Percentiles rank a stretch among this genome's conserved stretches.
These are phyloP conservation scores for Pichia terricola DNA, from an alignment of 1,139 yeast species.

Conservation along the genomic window DNA sequence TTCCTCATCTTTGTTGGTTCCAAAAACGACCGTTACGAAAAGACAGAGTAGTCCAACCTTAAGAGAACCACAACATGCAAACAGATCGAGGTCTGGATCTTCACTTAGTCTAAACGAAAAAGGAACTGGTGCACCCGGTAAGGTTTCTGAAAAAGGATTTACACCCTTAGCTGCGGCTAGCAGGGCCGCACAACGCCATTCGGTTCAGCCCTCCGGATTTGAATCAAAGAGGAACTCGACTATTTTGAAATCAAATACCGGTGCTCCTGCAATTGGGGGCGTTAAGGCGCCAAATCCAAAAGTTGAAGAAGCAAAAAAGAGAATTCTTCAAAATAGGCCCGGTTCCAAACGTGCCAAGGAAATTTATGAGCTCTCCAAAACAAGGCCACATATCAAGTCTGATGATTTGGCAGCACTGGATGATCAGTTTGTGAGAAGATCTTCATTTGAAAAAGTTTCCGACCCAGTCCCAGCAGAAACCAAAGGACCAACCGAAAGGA, in stretches of 20 bases:
- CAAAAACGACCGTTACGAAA: conserved; percentile 31
- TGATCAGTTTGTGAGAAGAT: conserved; percentile 23
- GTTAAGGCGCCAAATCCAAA: conserved; percentile 11
- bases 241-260: neutral
- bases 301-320: conserved; percentile 14
- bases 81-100: conserved; percentile 10
- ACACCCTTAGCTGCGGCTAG: conserved; percentile 22
- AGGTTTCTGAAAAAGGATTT: neutral
- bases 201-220: conserved; percentile 4
- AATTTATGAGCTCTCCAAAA: conserved; percentile 33
- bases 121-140: neutral
- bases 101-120: conserved; percentile 1
- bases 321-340: conserved; percentile 15
- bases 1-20: conserved; percentile 2
- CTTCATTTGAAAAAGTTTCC: conserved; percentile 44
- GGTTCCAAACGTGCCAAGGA: conserved; percentile 29
- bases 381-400: conserved; percentile 12
- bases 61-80: neutral
- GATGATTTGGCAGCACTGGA: conserved; percentile 8
- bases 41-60: conserved; percentile 28
- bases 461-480: neutral
- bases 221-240: conserved; percentile 1
- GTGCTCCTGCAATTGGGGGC: neutral
- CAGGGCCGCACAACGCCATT: conserved; percentile 19
- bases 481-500: neutral